Conservation (phyloP, 2,329 filamentous ascomycete genomes). For the Colletotrichum sp. region DNA sequence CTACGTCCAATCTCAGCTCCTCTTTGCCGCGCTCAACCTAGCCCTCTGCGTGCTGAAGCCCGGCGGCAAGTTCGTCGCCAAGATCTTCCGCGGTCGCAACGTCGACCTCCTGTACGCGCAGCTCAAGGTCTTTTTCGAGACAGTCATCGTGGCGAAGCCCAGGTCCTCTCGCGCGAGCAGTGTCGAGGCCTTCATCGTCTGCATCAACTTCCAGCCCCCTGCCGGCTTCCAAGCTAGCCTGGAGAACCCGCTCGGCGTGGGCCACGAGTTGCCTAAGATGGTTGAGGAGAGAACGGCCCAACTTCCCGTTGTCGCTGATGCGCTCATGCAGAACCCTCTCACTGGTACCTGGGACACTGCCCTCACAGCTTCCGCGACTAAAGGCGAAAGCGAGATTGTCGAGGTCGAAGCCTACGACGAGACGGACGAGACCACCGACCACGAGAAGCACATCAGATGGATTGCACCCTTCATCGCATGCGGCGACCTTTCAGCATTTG, state of each 20-base stretch:
- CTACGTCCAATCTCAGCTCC: slow-evolving; percentile 94
- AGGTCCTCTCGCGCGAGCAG: slow-evolving; percentile 94
- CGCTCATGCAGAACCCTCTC: slow-evolving; percentile 49
- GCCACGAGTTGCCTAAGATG: slow-evolving; percentile 58
- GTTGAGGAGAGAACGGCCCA: slow-evolving; percentile 45
- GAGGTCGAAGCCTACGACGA: slow-evolving; percentile 32
- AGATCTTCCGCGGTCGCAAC: slow-evolving; percentile 94
- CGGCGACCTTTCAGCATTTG: slow-evolving; percentile 91
- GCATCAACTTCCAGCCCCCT: slow-evolving; percentile 85
- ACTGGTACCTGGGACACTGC: slow-evolving; percentile 47
- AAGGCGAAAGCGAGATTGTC: neutral
- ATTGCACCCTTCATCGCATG: slow-evolving; percentile 97
- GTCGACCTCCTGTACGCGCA: slow-evolving; percentile 97
- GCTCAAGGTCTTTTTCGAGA: slow-evolving; percentile 86
- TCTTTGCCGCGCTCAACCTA: slow-evolving; percentile 92
- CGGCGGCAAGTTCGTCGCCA: slow-evolving; percentile 95
- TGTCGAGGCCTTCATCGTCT: slow-evolving; percentile 96
- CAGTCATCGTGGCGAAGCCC: slow-evolving; percentile 91
- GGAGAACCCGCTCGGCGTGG: slow-evolving; percentile 75
- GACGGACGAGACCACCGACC: slow-evolving; percentile 33
- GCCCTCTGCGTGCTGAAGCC: slow-evolving; percentile 91
- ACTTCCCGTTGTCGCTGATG: slow-evolving; percentile 44
- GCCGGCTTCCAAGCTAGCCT: slow-evolving; percentile 76
- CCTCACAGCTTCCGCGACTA: neutral
- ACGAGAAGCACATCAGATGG: slow-evolving; percentile 64